These are phyloP conservation scores for Tephrocybe sp. DNA, from an alignment of 768 basidiomycete species.

Conservation along the genomic window DNA sequence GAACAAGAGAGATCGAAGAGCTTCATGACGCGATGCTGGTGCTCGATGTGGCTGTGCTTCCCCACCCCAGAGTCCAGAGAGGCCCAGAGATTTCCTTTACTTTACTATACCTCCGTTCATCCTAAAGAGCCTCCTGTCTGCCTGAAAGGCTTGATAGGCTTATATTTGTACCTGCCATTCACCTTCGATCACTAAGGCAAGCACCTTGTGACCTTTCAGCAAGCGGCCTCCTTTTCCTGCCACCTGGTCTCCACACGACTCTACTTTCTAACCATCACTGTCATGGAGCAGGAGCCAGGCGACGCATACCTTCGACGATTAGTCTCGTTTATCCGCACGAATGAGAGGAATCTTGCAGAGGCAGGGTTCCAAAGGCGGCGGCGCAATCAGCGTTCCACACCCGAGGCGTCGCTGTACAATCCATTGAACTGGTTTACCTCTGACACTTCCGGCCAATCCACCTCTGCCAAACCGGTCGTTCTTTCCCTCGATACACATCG, in stretches of 20 bases:
- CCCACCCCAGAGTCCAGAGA: not conserved
- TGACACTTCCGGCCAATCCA: constrained; percentile 27
- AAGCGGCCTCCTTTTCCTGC: constrained; percentile 8
- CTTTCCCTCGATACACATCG: constrained; percentile 78
- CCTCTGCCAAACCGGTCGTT: constrained; percentile 56
- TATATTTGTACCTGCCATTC: too few species aligned
- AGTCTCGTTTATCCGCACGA: constrained; percentile 67
- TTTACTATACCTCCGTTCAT: not conserved
- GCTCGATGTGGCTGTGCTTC: constrained; percentile 19
- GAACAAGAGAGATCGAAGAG: too few species aligned
- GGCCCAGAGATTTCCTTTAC: not conserved
- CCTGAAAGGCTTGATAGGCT: not conserved
- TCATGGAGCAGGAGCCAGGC: constrained; percentile 54
- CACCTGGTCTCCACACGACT: constrained; percentile 16
- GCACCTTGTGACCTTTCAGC: constrained; percentile 9
- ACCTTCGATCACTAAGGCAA: constrained; percentile 4
- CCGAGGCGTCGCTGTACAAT: constrained; percentile 50
- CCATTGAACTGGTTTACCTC: constrained; percentile 63
- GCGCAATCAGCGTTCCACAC: constrained; percentile 34
- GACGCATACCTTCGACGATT: constrained; percentile 76
- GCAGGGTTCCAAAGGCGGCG: constrained; percentile 53
- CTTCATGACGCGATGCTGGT: too few species aligned
- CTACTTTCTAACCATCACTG: constrained; percentile 10
- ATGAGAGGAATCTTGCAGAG: constrained; percentile 75
- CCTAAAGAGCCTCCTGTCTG: not conserved